Conservation (phyloP, 2,329 filamentous ascomycete species). For the Diaporthe destruens region DNA sequence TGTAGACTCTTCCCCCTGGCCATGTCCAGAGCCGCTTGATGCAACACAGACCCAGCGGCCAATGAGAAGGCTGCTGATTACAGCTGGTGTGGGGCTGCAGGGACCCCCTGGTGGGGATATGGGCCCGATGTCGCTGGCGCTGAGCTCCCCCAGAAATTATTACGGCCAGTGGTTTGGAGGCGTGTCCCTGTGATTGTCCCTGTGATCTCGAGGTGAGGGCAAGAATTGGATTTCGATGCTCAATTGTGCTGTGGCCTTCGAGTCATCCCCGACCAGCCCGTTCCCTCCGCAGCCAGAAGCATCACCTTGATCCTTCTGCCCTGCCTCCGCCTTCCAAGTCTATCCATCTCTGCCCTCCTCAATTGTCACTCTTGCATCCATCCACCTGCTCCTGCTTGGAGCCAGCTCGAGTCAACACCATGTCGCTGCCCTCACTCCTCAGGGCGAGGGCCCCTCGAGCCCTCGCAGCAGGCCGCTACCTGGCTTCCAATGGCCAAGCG, state of each 20-base stretch:
- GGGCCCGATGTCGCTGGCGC: constrained; percentile 43
- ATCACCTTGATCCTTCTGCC: constrained; percentile 9
- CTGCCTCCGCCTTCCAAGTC: too few species aligned
- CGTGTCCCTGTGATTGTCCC: constrained; percentile 49
- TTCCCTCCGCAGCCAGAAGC: constrained; percentile 40
- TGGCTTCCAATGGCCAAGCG: constrained; percentile 44
- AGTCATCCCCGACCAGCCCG: constrained; percentile 41
- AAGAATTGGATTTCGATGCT: constrained; percentile 33
- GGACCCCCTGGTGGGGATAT: neutral
- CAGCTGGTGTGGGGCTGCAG: constrained; percentile 26
- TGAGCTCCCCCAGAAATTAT: constrained; percentile 31
- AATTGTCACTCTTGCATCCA: neutral
- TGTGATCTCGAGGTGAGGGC: constrained; percentile 46
- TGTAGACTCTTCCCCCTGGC: neutral
- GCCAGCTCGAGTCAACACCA: constrained; percentile 25
- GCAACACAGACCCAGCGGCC: neutral
- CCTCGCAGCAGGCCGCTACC: constrained; percentile 39
- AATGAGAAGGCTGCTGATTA: constrained; percentile 6
- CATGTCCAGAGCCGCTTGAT: constrained; percentile 21
- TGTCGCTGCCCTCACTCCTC: constrained; percentile 42
- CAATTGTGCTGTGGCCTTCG: constrained; percentile 38
- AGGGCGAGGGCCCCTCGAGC: constrained; percentile 44
- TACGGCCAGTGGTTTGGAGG: constrained; percentile 10
- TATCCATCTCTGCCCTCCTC: neutral
- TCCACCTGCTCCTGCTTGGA: neutral